phyloP scores from a whole-genome alignment of 257 asterid genomes.

The Henckelia pumila region DNA sequence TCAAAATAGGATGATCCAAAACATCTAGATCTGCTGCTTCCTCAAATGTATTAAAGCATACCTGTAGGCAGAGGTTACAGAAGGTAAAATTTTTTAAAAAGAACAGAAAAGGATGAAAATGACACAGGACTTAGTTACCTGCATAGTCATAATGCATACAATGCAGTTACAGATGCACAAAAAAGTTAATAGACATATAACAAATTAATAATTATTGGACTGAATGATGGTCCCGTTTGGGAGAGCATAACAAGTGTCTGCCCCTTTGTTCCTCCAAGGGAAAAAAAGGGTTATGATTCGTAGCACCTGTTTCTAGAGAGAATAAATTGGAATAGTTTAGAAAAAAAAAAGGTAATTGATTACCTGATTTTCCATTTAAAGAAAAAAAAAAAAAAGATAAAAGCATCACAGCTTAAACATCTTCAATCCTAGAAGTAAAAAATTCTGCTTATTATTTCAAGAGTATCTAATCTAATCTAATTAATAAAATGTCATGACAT shows the following conservation, averaged over 20 bases:
- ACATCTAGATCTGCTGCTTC: slow-evolving; percentile 88
- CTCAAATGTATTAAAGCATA: slow-evolving; percentile 86
- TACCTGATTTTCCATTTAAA: neutral
- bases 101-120: neutral
- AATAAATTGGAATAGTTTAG: neutral
- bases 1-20: slow-evolving; percentile 78
- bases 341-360: too few species aligned
- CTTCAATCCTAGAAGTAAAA: neutral
- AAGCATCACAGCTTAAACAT: neutral
- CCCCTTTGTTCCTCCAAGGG: too few species aligned
- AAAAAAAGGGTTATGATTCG: neutral
- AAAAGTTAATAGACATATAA: too few species aligned
- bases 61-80: slow-evolving; percentile 38
- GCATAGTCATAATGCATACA: neutral
- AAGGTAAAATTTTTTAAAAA: slow-evolving; percentile 25
- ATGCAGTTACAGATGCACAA: neutral
- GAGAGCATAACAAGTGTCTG: neutral
- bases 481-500: neutral
- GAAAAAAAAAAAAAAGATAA: too few species aligned
- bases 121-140: neutral
- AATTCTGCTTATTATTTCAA: neutral
- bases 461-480: neutral
- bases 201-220: neutral
- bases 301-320: neutral
- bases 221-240: neutral